Evolutionary conservation across 371 early-diverging fungal species (phyloP), one percentile per base, ranked within the genome.

Genomic region (Polyrhizophydium stewartii): DNA sequence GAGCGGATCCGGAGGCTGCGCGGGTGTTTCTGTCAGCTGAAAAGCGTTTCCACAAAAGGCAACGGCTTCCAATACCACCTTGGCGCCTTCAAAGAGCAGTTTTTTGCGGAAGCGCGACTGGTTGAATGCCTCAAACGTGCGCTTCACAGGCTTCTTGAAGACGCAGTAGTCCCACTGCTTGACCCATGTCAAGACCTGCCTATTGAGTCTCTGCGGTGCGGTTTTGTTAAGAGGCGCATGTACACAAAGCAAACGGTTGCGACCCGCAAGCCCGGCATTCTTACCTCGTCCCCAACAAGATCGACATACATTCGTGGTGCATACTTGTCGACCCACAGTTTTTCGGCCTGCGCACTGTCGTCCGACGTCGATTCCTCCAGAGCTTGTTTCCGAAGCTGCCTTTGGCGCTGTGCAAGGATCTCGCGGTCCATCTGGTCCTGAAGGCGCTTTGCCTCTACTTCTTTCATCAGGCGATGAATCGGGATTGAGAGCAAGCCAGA

Each of bases 141-240:
- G 31, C 24, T 59, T 66, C 19, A 51, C 30, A 12, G 60, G 60
- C 55, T 75, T 77, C 40, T 85, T 86, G 76, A 96, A 98, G 0
- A 96, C 96, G 64, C 96, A 96, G 43, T 79, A 86, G 70, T 98
- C 96, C 98, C 98, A 98, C 46, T 90, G 83, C 63, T 94, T 95
- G 30, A 97, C 85, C 98, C 98, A 98, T 55, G 77, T 76, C 53
- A 96, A 67, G 0, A 93, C 92, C 30, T 89, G 88, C 10, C 93
- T 84, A 67, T 94, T 94, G 1, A 93, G 72, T 40, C 88, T 73
- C 87, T 87, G 63, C 31, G 55, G 27, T 12, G 24, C 31, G n/a
- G 51, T 50, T 50, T 43, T 43, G 51, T 9, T 31, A 9, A 27
- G 51, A 50, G 9, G 24, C 28, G 38, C 30, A 56, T 43, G 30